A percentile compares a stretch with the other conserved stretches of the same genome.
Evolutionary conservation across 257 asterid species (phyloP).

Genomic region (Nicotiana tomentosiformis): DNA sequence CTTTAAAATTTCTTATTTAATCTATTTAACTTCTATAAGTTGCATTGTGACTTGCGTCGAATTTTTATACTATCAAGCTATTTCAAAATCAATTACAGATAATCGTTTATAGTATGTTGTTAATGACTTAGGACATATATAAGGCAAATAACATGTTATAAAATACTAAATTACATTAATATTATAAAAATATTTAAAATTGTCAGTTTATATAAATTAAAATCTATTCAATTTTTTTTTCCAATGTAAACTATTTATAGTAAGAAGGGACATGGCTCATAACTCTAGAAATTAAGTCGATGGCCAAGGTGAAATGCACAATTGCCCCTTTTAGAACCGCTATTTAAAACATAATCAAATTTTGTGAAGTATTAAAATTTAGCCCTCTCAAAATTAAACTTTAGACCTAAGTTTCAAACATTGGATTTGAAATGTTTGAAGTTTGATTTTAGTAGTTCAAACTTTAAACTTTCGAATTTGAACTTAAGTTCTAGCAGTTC

Average conservation of each 20-base stretch:
- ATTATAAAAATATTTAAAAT: background rate
- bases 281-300: background rate
- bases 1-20: background rate
- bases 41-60: background rate
- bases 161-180: background rate
- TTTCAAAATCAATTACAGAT: background rate
- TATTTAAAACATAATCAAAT: background rate
- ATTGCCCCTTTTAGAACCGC: background rate
- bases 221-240: too few relatives aligned
- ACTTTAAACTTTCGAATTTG: background rate
- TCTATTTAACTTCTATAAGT: background rate
- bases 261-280: background rate
- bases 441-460: background rate
- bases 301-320: background rate
- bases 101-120: background rate
- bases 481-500: background rate
- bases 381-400: background rate
- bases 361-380: background rate
- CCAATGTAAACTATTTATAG: background rate
- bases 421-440: background rate
- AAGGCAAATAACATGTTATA: background rate
- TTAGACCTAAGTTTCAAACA: background rate
- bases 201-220: background rate
- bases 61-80: background rate
- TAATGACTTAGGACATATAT: background rate